Conservation (phyloP, 2,329 filamentous ascomycete species). For the Colletotrichum brevisporum region DNA sequence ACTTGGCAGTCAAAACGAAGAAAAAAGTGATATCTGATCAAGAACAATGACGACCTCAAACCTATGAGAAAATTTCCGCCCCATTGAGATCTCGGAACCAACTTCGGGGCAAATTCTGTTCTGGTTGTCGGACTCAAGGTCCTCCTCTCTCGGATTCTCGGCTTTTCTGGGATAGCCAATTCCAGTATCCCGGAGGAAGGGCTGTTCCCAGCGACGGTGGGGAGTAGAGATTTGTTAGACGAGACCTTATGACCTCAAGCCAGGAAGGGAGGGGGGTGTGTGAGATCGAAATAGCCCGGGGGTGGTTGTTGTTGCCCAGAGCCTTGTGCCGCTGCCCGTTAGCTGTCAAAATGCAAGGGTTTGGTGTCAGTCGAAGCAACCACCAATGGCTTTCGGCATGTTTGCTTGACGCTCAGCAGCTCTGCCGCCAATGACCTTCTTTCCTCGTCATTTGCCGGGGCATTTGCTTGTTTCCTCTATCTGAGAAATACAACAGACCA, state of each 20-base stretch:
- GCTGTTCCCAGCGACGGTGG: background rate
- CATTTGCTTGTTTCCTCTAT: background rate
- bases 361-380: background rate
- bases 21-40: background rate
- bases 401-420: background rate
- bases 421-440: background rate
- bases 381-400: background rate
- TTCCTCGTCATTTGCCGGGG: background rate
- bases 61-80: no score
- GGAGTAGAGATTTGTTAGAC: no score
- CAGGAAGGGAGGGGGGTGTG: no score
- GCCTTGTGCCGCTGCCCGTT: background rate
- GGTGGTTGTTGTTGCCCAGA: background rate
- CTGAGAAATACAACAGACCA: background rate
- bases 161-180: background rate
- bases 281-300: background rate
- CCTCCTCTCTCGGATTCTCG: background rate
- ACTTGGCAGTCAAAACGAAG: background rate
- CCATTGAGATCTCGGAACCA: slow-evolving; percentile 1
- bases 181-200: background rate
- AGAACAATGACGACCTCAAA: background rate
- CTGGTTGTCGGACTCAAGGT: background rate
- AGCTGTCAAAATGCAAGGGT: background rate
- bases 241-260: no score
- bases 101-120: background rate